Evolutionary conservation across 2,329 filamentous ascomycete species (phyloP).

Genomic region (Cladophialophora psammophila): DNA sequence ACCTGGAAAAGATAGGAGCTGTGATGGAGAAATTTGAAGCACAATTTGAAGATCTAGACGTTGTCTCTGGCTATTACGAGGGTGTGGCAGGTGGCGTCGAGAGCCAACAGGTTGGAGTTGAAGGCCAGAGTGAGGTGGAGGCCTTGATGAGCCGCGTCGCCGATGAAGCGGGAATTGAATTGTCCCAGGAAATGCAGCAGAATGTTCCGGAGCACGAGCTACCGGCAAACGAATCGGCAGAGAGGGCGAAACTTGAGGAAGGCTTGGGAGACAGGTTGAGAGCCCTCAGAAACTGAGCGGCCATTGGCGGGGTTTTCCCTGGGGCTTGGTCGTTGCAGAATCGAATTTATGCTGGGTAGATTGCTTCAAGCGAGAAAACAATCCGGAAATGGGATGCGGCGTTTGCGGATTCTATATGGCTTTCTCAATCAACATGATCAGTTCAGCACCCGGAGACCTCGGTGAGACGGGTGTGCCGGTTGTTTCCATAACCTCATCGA

Average conservation of each 20-base stretch:
- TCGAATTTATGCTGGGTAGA: not conserved
- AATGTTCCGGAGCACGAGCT: slow-evolving; percentile 36
- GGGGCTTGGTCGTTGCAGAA: not conserved
- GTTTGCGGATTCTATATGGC: not conserved
- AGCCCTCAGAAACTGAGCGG: slow-evolving; percentile 44
- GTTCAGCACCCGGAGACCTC: not conserved
- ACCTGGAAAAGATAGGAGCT: slow-evolving; percentile 64
- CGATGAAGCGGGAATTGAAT: slow-evolving; percentile 84
- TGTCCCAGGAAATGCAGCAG: slow-evolving; percentile 72
- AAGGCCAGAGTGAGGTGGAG: slow-evolving; percentile 83
- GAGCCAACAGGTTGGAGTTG: slow-evolving; percentile 49
- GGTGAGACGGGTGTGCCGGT: not conserved
- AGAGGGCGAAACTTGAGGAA: slow-evolving; percentile 43
- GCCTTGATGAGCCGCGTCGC: slow-evolving; percentile 83
- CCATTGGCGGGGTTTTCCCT: not conserved
- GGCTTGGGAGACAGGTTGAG: slow-evolving; percentile 45
- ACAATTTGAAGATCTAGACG: slow-evolving; percentile 60
- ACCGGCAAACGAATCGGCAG: slow-evolving; percentile 33
- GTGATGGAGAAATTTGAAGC: slow-evolving; percentile 73
- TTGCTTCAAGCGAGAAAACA: not conserved
- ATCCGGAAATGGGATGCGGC: not conserved
- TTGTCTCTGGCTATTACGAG: slow-evolving; percentile 74
- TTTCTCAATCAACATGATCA: not conserved
- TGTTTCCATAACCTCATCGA: not conserved
- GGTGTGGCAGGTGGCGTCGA: slow-evolving; percentile 71